Percentiles rank a stretch among this genome's conserved stretches.
Evolutionary conservation across 1,139 yeast species (phyloP).

Genomic region (Pichia sp.): DNA sequence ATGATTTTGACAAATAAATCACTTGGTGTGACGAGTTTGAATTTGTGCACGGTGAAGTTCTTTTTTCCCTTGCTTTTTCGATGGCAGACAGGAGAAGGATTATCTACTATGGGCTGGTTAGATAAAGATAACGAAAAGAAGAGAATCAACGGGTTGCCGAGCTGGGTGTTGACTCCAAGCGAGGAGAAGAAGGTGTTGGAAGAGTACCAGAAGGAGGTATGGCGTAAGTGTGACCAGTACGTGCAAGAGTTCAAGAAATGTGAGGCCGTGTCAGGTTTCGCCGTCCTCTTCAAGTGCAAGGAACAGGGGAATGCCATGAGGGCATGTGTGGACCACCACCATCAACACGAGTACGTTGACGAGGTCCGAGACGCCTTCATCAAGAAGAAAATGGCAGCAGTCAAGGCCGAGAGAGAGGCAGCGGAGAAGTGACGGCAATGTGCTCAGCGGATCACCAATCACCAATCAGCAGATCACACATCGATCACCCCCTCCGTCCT

Average conservation of each 20-base stretch:
- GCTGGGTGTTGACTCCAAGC: slow-evolving; percentile 80
- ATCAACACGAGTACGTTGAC: slow-evolving; percentile 63
- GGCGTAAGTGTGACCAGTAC: slow-evolving; percentile 61
- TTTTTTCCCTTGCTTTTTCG: no score
- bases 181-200: slow-evolving; percentile 80
- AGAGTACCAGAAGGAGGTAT: slow-evolving; percentile 71
- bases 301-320: slow-evolving; percentile 52
- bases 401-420: slow-evolving; percentile 12
- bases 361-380: slow-evolving; percentile 62
- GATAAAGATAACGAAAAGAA: slow-evolving; percentile 1
- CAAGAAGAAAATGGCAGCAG: slow-evolving; percentile 43
- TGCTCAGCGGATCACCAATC: background rate
- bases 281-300: slow-evolving; percentile 51
- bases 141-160: slow-evolving; percentile 43
- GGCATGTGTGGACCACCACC: slow-evolving; percentile 64
- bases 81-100: background rate
- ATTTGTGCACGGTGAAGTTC: no score
- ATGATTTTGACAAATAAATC: no score
- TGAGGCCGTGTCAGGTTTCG: slow-evolving; percentile 46
- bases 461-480: background rate
- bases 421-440: slow-evolving; percentile 4
- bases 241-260: slow-evolving; percentile 54
- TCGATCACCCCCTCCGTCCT: no score
- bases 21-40: no score
- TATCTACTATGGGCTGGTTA: slow-evolving; percentile 4